A percentile compares a stretch with the other conserved stretches of the same genome.
These are phyloP conservation scores for Boletus sp. DNA, from an alignment of 768 basidiomycete genomes.

Conservation along the genomic window DNA sequence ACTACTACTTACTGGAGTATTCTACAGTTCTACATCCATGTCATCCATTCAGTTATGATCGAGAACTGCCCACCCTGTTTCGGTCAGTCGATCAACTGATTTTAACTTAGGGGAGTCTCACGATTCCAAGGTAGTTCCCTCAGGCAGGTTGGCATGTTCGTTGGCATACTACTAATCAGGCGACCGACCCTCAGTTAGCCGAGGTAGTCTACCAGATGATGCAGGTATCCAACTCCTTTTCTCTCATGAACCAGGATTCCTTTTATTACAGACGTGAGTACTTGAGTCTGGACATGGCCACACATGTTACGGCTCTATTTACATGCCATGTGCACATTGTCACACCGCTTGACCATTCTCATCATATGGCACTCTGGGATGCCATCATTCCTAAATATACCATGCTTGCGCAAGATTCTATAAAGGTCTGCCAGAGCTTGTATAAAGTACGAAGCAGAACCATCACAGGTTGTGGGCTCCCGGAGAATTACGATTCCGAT, in stretches of 20 bases:
- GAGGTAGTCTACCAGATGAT: no score
- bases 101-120: background rate
- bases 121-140: background rate
- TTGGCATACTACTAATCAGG: background rate
- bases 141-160: conserved; percentile 3
- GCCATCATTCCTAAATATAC: conserved; percentile 9
- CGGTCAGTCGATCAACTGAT: no score
- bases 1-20: no score
- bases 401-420: background rate
- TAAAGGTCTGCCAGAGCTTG: background rate
- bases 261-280: no score
- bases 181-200: no score
- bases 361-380: conserved; percentile 5
- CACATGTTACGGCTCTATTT: background rate
- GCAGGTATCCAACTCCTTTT: background rate
- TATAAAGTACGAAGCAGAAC: background rate
- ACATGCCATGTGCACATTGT: background rate
- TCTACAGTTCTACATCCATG: no score
- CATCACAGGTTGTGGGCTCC: background rate
- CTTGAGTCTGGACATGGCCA: background rate
- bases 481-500: conserved; percentile 11
- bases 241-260: no score
- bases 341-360: background rate
- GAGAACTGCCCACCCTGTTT: no score
- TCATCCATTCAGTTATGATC: no score